phyloP scores from a whole-genome alignment of 202 grass and related monocot species.

The Setaria italica region DNA sequence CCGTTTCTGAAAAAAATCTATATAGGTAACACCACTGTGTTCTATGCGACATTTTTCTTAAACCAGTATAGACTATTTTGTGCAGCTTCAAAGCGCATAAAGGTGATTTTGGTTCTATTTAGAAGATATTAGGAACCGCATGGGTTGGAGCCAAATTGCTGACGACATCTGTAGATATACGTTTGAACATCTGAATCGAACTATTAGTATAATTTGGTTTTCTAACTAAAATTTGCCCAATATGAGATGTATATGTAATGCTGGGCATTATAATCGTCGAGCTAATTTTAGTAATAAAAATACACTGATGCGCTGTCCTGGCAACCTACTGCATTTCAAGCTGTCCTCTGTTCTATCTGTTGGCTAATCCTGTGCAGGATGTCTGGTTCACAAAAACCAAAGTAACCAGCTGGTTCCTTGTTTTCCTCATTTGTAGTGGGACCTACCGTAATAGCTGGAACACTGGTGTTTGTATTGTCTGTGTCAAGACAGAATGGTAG shows the following conservation, averaged over 20 bases:
- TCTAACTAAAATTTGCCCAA: not conserved
- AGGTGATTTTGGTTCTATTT: not conserved
- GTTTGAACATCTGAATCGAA: not conserved
- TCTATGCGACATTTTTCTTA: not conserved
- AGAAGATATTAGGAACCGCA: slow-evolving; percentile 4
- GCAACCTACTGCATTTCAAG: not conserved
- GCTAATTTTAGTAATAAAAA: not conserved
- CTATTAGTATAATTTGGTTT: not conserved
- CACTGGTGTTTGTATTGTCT: not conserved
- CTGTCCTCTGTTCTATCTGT: not conserved
- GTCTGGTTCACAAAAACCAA: not conserved
- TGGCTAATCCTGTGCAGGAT: not conserved
- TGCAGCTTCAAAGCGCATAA: not conserved
- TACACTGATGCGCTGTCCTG: not conserved
- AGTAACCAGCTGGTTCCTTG: not conserved
- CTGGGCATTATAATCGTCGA: not conserved
- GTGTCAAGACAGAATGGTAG: not conserved
- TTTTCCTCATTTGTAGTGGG: not conserved
- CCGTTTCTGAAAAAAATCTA: not conserved
- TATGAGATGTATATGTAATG: not conserved
- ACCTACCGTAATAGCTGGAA: not conserved
- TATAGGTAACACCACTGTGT: not conserved
- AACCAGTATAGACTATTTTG: not conserved
- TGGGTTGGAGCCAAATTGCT: not conserved
- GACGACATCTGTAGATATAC: slow-evolving; percentile 1